These are phyloP conservation scores for Kokia cookei DNA, from an alignment of 441 rosid genomes.

Conservation along the genomic window DNA sequence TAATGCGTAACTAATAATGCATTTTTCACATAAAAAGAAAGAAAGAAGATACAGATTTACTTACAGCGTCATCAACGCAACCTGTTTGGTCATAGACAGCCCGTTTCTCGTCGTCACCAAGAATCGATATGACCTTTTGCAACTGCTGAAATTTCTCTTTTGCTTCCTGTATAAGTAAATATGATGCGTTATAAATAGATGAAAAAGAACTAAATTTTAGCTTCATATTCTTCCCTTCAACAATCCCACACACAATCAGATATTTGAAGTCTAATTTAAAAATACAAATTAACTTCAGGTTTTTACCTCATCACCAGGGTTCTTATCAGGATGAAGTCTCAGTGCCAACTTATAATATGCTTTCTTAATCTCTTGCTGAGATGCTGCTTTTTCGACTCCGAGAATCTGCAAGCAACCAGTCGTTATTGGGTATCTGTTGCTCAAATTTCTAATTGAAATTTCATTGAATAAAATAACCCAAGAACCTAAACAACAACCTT, in stretches of 20 bases:
- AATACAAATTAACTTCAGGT: background rate
- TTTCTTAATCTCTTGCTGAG: slow-evolving; percentile 79
- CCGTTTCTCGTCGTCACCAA: slow-evolving; percentile 83
- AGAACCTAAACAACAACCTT: background rate
- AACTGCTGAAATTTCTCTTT: slow-evolving; percentile 92
- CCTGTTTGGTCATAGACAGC: slow-evolving; percentile 91
- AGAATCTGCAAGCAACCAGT: slow-evolving; percentile 48
- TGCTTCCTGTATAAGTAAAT: slow-evolving; percentile 50
- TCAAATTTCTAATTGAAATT: background rate
- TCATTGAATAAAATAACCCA: background rate
- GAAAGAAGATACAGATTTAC: slow-evolving; percentile 15
- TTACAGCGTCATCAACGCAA: slow-evolving; percentile 75
- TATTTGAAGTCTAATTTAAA: background rate
- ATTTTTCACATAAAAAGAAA: background rate
- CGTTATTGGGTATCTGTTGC: background rate
- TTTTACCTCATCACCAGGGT: slow-evolving; percentile 76
- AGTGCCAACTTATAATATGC: slow-evolving; percentile 84
- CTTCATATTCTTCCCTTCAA: background rate
- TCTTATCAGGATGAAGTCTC: slow-evolving; percentile 88
- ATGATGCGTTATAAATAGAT: background rate
- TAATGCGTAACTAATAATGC: background rate
- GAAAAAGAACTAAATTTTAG: background rate
- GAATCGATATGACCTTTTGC: slow-evolving; percentile 85
- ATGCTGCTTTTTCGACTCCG: slow-evolving; percentile 71
- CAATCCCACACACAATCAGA: background rate